A percentile compares a stretch with the other conserved stretches of the same genome.
phyloP scores from a whole-genome alignment of 2,329 filamentous ascomycete species.

The Pseudogymnoascus sp. region DNA sequence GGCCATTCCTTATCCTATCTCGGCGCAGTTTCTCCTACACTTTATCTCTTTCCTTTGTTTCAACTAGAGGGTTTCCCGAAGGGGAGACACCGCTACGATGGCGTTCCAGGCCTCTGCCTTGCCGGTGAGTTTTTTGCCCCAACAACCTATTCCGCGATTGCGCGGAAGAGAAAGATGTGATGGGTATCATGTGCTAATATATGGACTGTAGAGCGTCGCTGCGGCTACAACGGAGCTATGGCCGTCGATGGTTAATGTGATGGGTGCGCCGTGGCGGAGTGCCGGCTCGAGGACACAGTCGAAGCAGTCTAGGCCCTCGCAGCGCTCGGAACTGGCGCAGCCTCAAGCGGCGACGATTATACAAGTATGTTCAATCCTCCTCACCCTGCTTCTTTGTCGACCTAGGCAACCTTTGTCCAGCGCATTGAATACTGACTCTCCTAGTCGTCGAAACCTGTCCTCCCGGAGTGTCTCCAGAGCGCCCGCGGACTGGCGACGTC shows the following conservation, averaged over 20 bases:
- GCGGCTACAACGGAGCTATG: constrained; percentile 35
- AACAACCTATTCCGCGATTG: background rate
- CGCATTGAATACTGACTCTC: background rate
- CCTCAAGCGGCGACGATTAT: background rate
- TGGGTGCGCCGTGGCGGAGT: constrained; percentile 31
- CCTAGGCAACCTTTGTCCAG: background rate
- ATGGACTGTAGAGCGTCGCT: constrained; percentile 33
- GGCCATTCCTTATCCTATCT: background rate
- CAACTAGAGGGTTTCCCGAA: background rate
- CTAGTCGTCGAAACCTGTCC: constrained; percentile 11
- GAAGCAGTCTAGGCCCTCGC: background rate
- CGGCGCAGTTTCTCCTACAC: background rate
- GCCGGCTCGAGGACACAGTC: constrained; percentile 19
- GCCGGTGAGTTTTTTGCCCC: constrained; percentile 17
- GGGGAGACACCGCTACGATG: constrained; percentile 14
- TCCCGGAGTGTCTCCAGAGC: constrained; percentile 17
- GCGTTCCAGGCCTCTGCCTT: constrained; percentile 21
- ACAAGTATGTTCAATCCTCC: background rate
- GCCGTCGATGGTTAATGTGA: constrained; percentile 34
- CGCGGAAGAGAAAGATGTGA: background rate
- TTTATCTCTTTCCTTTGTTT: background rate
- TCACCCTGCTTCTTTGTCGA: too few relatives aligned
- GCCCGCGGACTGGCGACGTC: constrained; percentile 10
- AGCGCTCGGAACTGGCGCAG: background rate
- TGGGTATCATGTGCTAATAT: background rate